Evolutionary conservation across 2,329 filamentous ascomycete species (phyloP), one percentile per base, ranked within the genome.

Genomic region (Trichoderma sp.): DNA sequence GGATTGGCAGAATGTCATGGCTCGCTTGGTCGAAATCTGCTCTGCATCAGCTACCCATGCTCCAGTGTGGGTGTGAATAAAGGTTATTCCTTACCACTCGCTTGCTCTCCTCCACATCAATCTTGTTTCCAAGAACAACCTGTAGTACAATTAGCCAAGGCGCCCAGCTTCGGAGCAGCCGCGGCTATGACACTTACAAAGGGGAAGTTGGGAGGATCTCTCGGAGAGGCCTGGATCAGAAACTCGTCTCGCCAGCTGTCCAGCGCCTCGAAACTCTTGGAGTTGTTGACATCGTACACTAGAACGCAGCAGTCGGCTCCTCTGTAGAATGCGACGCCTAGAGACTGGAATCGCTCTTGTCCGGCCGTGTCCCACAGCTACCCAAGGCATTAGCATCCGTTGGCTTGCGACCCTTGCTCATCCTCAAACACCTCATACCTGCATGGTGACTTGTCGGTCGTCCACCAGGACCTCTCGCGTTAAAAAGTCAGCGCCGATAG

Each of bases 181-280:
- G 4, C n/a, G 34, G 37, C 27, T 19, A 1, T 10, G 12, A 15
- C 5, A 45, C 65, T 80, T 82, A 97, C 95, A 78, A 99, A 99
- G 59, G 95, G 95, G 80, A 99, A 99, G 80, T 92, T 97, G 79
- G 97, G 94, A 2, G 95, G 95, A 75, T 99, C 95, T 77, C 96
- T 90, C 5, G 95, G 95, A 73, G 93, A 97, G 7, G 95, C 95
- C 82, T 99, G 95, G 74, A 99, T 97, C 73, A 99, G 82, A 78
- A 99, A 99, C 80, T 99, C 95, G 78, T 99, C 95, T 76, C 95
- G 87, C 95, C 95, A 99, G 82, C 93, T 97, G 79, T 99, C 95
- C 69, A 99, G 87, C 15, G 94, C 96, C 79, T 99, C 95, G 80
- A 99, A 99, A 80, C 93, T 97, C 88, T 99, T 99, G 70, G 94